Conservation (phyloP, 2,329 filamentous ascomycete species). For the Diaporthe ampelina region DNA sequence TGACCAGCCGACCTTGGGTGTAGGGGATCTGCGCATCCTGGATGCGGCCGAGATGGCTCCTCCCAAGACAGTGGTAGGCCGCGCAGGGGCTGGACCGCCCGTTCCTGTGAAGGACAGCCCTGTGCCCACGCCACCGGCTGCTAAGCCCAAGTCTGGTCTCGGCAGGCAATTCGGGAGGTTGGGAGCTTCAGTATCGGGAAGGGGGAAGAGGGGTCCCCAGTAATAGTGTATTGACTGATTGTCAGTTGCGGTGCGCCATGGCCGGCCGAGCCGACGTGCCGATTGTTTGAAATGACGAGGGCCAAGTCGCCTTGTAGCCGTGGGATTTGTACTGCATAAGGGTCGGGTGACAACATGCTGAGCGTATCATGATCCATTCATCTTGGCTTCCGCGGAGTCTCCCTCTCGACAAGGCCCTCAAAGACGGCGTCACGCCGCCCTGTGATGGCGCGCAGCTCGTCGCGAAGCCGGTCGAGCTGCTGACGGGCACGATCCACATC, state of each 20-base stretch:
- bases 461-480: slow-evolving; percentile 77
- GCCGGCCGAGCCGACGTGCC: slow-evolving; percentile 6
- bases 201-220: slow-evolving; percentile 66
- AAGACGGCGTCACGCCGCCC: slow-evolving; percentile 80
- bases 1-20: slow-evolving; percentile 58
- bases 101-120: slow-evolving; percentile 66
- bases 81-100: slow-evolving; percentile 52
- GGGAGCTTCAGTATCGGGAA: slow-evolving; percentile 78
- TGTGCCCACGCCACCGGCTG: slow-evolving; percentile 58
- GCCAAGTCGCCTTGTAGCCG: neutral
- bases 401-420: slow-evolving; percentile 76
- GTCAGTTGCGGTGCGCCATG: neutral
- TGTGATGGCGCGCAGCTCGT: slow-evolving; percentile 73
- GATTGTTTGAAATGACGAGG: neutral
- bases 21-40: slow-evolving; percentile 54
- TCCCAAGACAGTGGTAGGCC: slow-evolving; percentile 55
- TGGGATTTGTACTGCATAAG: neutral
- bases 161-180: slow-evolving; percentile 79
- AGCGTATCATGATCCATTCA: slow-evolving; percentile 44
- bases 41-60: slow-evolving; percentile 53
- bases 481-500: slow-evolving; percentile 76
- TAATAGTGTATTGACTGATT: slow-evolving; percentile 41
- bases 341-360: neutral
- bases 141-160: slow-evolving; percentile 74
- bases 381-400: slow-evolving; percentile 64